Base-by-base conservation (phyloP, 1,284 basidiomycete genomes). In the Salmacisia buchloeana region DNA sequence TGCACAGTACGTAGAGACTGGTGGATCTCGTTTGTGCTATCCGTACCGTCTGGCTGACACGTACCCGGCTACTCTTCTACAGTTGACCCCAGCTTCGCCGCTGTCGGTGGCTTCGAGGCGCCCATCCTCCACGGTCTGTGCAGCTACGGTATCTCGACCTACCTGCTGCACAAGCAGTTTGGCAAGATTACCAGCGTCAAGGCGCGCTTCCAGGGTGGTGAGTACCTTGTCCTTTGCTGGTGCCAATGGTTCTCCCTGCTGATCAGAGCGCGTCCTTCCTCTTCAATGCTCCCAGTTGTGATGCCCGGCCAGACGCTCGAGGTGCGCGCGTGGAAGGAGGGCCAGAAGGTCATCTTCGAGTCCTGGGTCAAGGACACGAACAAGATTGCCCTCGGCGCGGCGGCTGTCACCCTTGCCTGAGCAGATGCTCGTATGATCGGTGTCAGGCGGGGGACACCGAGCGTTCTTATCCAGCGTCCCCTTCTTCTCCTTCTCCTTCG, bases 161-260 rank as follows among this genome's bases (percentile, higher is more conserved):
- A 97, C 82, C 92, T 97, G 78, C 86, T 99, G 46, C 81, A 90
- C 74, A 89, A 94, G 81, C 85, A 87, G 1, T 98, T 87, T 78
- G 94, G 94, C 27, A 81, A 86, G 7, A 94, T 86, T 83, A 87
- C 87, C 76, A 92, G 97, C 80, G 96, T 98, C 84, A 98, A 98
- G 86, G 92, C 92, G 66, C 87, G 94, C 61, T 93, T 94, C 80
- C 86, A 88, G 0, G 91, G 90, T n/a, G 86, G 89, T 5, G 92
- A 43, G 41, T 43, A 15, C 35, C 35, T 38, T 38, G 35, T 38
- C 15, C 35, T 38, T 7, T 38, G 7, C 35, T 38, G n/a, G n/a
- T n/a, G n/a, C n/a, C n/a, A n/a, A n/a, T n/a, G n/a, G n/a, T 98
- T 35, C 94, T 89, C 79, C 94, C 94, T 3, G 94, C 94, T 10